phyloP scores from a whole-genome alignment of 495 filamentous ascomycete genomes.

The Margaritispora aquatica region DNA sequence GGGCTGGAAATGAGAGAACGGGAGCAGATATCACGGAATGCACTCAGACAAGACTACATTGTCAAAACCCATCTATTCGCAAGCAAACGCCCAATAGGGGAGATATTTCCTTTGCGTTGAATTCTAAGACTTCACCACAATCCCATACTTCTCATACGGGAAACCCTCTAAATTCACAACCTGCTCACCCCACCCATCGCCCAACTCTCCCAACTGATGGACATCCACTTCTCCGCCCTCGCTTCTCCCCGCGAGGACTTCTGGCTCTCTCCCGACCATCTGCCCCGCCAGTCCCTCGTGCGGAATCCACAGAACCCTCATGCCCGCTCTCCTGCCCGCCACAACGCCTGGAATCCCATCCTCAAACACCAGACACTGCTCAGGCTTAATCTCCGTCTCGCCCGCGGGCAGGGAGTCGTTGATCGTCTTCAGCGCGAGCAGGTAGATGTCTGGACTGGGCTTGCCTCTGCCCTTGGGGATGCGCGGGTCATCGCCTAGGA shows the following conservation, averaged over 20 bases:
- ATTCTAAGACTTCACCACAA: constrained; percentile 25
- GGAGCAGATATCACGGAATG: too few relatives aligned
- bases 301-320: constrained; percentile 91
- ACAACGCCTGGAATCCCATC: constrained; percentile 91
- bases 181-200: constrained; percentile 70
- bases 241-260: constrained; percentile 75
- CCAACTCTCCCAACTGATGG: constrained; percentile 48
- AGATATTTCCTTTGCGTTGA: too few relatives aligned
- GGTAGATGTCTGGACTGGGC: constrained; percentile 90
- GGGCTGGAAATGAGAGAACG: too few relatives aligned
- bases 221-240: constrained; percentile 41
- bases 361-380: constrained; percentile 94
- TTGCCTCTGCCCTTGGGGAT: constrained; percentile 80
- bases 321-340: constrained; percentile 82
- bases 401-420: constrained; percentile 62
- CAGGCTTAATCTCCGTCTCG: constrained; percentile 63
- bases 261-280: constrained; percentile 66
- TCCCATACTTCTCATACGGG: constrained; percentile 67
- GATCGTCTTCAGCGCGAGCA: constrained; percentile 78
- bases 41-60: too few relatives aligned
- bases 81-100: too few relatives aligned
- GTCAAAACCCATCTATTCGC: too few relatives aligned
- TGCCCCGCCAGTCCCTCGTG: constrained; percentile 72
- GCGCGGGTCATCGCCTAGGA: constrained; percentile 81
- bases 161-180: constrained; percentile 59